Percentiles rank a stretch among this genome's conserved stretches.
phyloP scores from a whole-genome alignment of 129 eudicot genomes.

The Ambrosia trifida region DNA sequence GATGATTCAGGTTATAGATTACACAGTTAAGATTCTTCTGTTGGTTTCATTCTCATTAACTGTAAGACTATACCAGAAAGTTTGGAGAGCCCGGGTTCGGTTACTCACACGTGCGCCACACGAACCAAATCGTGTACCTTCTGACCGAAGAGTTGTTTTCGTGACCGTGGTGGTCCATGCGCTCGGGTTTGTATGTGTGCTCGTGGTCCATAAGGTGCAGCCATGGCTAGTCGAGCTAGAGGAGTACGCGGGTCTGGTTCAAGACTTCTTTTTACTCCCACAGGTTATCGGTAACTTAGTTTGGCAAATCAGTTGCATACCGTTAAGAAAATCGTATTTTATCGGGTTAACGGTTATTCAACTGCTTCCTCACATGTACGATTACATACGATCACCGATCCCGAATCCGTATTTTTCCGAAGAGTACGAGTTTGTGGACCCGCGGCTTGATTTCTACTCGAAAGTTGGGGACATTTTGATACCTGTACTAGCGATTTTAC shows the following conservation, averaged over 20 bases:
- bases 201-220: slow-evolving; percentile 46
- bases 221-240: slow-evolving; percentile 72
- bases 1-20: slow-evolving; percentile 62
- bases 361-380: slow-evolving; percentile 82
- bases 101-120: slow-evolving; percentile 60
- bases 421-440: slow-evolving; percentile 86
- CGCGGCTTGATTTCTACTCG: slow-evolving; percentile 58
- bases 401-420: slow-evolving; percentile 78
- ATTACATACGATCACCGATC: slow-evolving; percentile 41
- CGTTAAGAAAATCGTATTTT: slow-evolving; percentile 66
- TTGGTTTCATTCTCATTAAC: slow-evolving; percentile 65
- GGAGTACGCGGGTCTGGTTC: slow-evolving; percentile 82
- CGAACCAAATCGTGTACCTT: slow-evolving; percentile 67
- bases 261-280: slow-evolving; percentile 89
- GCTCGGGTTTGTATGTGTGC: slow-evolving; percentile 57
- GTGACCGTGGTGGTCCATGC: slow-evolving; percentile 51
- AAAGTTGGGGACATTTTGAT: slow-evolving; percentile 72
- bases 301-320: slow-evolving; percentile 67
- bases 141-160: slow-evolving; percentile 55
- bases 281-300: slow-evolving; percentile 77
- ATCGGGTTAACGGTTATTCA: slow-evolving; percentile 70
- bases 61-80: slow-evolving; percentile 69
- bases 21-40: slow-evolving; percentile 74
- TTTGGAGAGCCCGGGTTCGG: slow-evolving; percentile 72
- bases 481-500: slow-evolving; percentile 47